These are phyloP conservation scores for Trichoderma asperellum DNA, from an alignment of 2,329 filamentous ascomycete genomes.

Conservation along the genomic window DNA sequence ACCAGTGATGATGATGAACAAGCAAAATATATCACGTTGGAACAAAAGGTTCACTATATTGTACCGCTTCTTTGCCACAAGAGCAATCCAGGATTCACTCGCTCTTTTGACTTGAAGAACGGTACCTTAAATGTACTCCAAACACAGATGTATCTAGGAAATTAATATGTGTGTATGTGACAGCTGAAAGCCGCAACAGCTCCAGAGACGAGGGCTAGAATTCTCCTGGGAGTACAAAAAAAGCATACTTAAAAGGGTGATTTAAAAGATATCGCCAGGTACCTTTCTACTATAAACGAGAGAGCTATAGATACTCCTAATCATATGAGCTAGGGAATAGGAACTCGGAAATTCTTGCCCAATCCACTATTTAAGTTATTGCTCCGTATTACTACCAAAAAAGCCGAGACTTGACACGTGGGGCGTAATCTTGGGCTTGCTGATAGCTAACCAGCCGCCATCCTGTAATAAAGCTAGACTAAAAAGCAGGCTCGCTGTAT, in stretches of 20 bases:
- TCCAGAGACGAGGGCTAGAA: neutral
- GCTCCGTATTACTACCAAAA: neutral
- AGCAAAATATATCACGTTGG: no score
- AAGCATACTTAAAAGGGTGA: neutral
- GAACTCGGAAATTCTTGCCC: neutral
- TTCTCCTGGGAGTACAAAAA: neutral
- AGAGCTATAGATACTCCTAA: neutral
- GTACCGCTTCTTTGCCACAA: neutral
- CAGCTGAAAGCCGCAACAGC: neutral
- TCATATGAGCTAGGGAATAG: neutral
- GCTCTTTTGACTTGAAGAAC: neutral
- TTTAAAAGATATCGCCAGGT: neutral
- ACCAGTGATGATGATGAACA: no score
- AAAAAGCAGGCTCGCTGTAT: neutral
- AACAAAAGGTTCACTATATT: neutral
- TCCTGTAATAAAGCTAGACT: neutral
- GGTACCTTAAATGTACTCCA: neutral
- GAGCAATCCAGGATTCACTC: neutral
- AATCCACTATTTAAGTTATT: neutral
- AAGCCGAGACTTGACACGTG: neutral
- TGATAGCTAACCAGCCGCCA: neutral
- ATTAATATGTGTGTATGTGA: neutral
- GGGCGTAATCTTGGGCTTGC: neutral
- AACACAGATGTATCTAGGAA: neutral
- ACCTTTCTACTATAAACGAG: neutral